These are phyloP conservation scores for Pichia sp. DNA, from an alignment of 1,139 yeast species.

Conservation along the genomic window DNA sequence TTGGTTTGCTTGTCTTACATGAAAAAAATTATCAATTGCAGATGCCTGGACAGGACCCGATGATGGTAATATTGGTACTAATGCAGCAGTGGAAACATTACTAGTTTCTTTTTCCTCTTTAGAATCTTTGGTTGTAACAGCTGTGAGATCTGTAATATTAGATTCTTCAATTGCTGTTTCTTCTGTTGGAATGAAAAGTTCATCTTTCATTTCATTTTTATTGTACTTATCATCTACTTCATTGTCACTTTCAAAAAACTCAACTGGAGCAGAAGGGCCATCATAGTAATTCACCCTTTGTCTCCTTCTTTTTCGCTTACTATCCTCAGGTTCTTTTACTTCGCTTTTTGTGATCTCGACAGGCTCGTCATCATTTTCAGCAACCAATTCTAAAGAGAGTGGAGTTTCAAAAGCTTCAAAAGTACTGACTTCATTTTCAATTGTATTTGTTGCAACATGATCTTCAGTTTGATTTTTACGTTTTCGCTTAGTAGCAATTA, in stretches of 20 bases:
- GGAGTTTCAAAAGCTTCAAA: constrained; percentile 15
- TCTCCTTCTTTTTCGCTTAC: constrained; percentile 2
- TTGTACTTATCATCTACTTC: neutral
- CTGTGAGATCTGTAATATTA: too few relatives aligned
- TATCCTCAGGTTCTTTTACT: neutral
- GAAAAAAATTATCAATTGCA: too few relatives aligned
- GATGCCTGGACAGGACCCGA: too few relatives aligned
- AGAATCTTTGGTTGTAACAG: too few relatives aligned
- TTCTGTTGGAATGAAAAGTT: neutral
- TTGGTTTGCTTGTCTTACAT: neutral
- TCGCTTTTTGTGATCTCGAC: constrained; percentile 1
- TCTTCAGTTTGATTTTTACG: neutral
- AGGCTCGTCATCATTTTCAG: constrained; percentile 6
- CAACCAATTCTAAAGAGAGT: constrained; percentile 6
- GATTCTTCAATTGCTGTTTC: neutral
- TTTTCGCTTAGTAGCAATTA: constrained; percentile 31
- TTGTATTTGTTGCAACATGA: neutral
- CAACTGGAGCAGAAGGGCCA: constrained; percentile 1
- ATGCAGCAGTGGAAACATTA: too few relatives aligned
- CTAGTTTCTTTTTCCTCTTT: too few relatives aligned
- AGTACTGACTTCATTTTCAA: constrained; percentile 3
- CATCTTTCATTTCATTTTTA: neutral
- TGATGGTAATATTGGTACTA: too few relatives aligned
- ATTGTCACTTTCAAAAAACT: neutral
- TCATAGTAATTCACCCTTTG: constrained; percentile 10